These are phyloP conservation scores for Brasilioporus rufonigricans DNA, from an alignment of 768 basidiomycete species.

Conservation along the genomic window DNA sequence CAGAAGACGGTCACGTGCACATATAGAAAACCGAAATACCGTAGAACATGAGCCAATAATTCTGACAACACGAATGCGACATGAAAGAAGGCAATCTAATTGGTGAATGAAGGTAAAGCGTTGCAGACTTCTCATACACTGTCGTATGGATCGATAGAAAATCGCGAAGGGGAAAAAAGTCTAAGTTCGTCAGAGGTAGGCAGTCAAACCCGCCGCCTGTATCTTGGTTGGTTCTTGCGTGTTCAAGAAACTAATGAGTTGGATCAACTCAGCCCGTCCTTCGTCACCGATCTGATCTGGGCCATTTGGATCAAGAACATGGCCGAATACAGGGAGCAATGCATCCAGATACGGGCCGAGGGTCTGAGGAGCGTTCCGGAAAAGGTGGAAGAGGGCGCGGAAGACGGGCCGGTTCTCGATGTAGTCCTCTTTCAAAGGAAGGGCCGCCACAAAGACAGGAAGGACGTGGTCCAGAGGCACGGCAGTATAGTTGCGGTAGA, in stretches of 20 bases:
- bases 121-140: neutral
- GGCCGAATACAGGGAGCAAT: slow-evolving; percentile 74
- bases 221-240: slow-evolving; percentile 74
- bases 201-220: slow-evolving; percentile 70
- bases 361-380: slow-evolving; percentile 68
- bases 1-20: slow-evolving; percentile 28
- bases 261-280: slow-evolving; percentile 70
- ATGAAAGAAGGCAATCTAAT: slow-evolving; percentile 22
- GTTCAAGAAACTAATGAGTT: slow-evolving; percentile 70
- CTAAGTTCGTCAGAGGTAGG: slow-evolving; percentile 48
- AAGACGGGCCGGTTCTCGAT: slow-evolving; percentile 91
- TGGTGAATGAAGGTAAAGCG: slow-evolving; percentile 3
- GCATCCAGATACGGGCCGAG: slow-evolving; percentile 77
- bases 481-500: slow-evolving; percentile 72
- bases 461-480: slow-evolving; percentile 91
- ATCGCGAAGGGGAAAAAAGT: neutral
- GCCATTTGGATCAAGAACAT: slow-evolving; percentile 74
- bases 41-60: slow-evolving; percentile 1
- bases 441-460: slow-evolving; percentile 73
- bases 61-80: slow-evolving; percentile 12
- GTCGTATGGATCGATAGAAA: neutral
- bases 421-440: slow-evolving; percentile 86
- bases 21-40: slow-evolving; percentile 11
- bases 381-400: slow-evolving; percentile 84
- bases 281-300: slow-evolving; percentile 81